Conservation (phyloP, 768 basidiomycete genomes). For the Panaeolus cyanescens region DNA sequence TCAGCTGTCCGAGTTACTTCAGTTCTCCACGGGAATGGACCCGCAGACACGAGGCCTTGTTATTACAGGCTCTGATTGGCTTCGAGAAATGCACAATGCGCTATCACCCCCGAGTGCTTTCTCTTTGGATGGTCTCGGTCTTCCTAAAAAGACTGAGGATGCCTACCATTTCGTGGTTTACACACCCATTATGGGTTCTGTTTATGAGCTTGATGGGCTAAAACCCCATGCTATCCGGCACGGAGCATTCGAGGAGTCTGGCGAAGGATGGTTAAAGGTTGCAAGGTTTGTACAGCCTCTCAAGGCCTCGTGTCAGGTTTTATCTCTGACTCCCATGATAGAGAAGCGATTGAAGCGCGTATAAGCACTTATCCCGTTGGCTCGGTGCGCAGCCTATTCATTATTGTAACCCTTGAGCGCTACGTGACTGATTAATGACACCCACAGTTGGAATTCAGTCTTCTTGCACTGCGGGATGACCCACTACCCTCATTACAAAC, state of each 20-base stretch:
- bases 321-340: slow-evolving; percentile 27
- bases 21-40: slow-evolving; percentile 86
- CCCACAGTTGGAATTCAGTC: slow-evolving; percentile 84
- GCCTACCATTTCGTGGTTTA: slow-evolving; percentile 98
- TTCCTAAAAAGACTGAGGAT: slow-evolving; percentile 69
- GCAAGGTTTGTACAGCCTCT: slow-evolving; percentile 58
- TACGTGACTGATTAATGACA: slow-evolving; percentile 10
- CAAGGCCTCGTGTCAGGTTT: slow-evolving; percentile 16
- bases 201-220: slow-evolving; percentile 95
- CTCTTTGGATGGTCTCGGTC: slow-evolving; percentile 80
- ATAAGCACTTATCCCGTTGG: slow-evolving; percentile 91
- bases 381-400: slow-evolving; percentile 67
- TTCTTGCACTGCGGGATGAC: slow-evolving; percentile 84
- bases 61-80: slow-evolving; percentile 79
- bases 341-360: slow-evolving; percentile 82
- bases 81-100: slow-evolving; percentile 86
- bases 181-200: slow-evolving; percentile 75
- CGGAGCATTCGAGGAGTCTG: slow-evolving; percentile 63
- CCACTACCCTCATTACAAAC: slow-evolving; percentile 70
- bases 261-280: slow-evolving; percentile 81
- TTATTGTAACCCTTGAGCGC: slow-evolving; percentile 12
- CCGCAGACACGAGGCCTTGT: slow-evolving; percentile 81
- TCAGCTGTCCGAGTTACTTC: slow-evolving; percentile 71
- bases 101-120: slow-evolving; percentile 90
- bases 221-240: slow-evolving; percentile 81